Evolutionary conservation across 2,329 filamentous ascomycete species (phyloP).

Genomic region (Ilyonectria destructans): DNA sequence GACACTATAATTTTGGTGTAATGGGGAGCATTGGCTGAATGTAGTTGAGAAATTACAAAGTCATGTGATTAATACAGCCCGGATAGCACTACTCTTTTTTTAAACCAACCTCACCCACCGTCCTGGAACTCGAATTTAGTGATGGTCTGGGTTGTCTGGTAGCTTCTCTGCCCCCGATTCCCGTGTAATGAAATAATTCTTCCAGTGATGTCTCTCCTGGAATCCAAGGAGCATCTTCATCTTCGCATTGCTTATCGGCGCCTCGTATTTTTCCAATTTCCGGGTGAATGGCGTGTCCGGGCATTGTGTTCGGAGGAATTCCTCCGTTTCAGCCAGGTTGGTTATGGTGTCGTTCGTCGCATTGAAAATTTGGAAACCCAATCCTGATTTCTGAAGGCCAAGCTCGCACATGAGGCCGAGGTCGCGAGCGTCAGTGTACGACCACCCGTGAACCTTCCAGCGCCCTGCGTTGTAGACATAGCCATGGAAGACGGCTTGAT

Average conservation of each 20-base stretch:
- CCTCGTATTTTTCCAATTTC: constrained; percentile 72
- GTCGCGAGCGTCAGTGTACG: constrained; percentile 75
- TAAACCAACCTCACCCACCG: too few species aligned
- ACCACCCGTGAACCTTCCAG: constrained; percentile 73
- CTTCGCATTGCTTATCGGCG: constrained; percentile 74
- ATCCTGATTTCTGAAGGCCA: constrained; percentile 66
- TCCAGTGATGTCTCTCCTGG: constrained; percentile 72
- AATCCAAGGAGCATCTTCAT: constrained; percentile 73
- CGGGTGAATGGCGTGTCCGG: constrained; percentile 68
- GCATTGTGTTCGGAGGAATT: constrained; percentile 66
- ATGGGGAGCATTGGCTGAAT: too few species aligned
- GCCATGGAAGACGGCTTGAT: constrained; percentile 66
- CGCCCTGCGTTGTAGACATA: constrained; percentile 67
- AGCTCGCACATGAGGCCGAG: constrained; percentile 74
- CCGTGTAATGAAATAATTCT: constrained; percentile 14
- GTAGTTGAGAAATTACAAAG: not conserved
- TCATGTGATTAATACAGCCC: not conserved
- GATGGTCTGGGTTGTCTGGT: too few species aligned
- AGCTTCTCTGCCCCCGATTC: too few species aligned
- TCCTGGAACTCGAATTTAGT: too few species aligned
- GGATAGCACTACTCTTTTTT: too few species aligned
- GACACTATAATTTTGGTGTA: too few species aligned
- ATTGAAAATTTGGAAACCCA: constrained; percentile 77
- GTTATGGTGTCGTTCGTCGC: constrained; percentile 76
- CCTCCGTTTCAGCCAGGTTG: constrained; percentile 62